Evolutionary conservation across 345 rosid genomes (phyloP).

Genomic region (Eutrema heterophyllum): DNA sequence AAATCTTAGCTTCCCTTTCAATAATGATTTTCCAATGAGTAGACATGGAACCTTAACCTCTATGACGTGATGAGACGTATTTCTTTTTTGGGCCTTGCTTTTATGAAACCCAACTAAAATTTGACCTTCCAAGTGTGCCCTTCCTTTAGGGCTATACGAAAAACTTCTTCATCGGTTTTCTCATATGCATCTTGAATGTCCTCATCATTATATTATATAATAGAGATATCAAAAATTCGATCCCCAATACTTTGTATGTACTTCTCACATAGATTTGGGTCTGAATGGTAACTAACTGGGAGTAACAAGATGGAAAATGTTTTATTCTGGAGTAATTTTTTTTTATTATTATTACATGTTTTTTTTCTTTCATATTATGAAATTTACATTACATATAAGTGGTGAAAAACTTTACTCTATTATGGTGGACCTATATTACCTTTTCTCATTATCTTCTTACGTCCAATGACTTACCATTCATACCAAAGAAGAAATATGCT

Average conservation of each 20-base stretch:
- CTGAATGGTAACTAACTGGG: no score
- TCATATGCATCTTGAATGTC: not conserved
- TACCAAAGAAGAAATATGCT: no score
- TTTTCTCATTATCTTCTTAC: no score
- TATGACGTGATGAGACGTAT: not conserved
- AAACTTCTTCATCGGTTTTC: not conserved
- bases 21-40: not conserved
- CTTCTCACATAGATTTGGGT: no score
- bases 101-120: not conserved
- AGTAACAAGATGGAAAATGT: no score
- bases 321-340: no score
- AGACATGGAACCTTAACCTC: not conserved
- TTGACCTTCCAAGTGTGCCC: not conserved
- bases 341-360: no score
- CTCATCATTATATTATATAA: not conserved
- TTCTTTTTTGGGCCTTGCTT: not conserved
- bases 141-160: not conserved
- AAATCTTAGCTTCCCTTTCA: not conserved
- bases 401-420: no score
- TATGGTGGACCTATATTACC: no score
- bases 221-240: not conserved
- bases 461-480: no score
- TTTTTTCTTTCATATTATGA: no score
- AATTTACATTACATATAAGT: no score
- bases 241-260: not conserved